Evolutionary conservation across 495 filamentous ascomycete genomes (phyloP).

Genomic region (Achaetomiella virescens): DNA sequence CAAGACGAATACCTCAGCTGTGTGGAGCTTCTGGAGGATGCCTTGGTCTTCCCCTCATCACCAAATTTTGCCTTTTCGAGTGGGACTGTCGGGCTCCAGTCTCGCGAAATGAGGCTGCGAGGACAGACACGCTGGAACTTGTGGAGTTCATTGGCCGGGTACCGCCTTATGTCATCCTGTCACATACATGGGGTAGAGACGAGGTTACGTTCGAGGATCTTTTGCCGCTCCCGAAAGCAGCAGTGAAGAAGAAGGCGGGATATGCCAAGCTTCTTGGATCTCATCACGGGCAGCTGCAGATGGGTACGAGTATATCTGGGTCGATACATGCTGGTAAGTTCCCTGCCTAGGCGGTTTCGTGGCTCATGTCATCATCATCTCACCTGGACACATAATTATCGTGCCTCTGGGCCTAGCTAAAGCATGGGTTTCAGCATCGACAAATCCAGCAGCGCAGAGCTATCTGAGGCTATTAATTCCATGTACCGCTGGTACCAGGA

Average conservation of each 20-base stretch:
- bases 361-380: not conserved
- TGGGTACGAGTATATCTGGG: slow-evolving; percentile 25
- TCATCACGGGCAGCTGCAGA: slow-evolving; percentile 11
- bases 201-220: slow-evolving; percentile 40
- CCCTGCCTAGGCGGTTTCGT: not conserved
- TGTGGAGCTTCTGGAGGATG: too few species aligned
- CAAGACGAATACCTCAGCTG: too few species aligned
- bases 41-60: too few species aligned
- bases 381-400: too few species aligned
- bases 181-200: slow-evolving; percentile 38
- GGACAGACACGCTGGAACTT: slow-evolving; percentile 16
- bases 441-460: slow-evolving; percentile 35
- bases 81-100: too few species aligned
- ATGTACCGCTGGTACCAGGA: slow-evolving; percentile 35
- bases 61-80: too few species aligned
- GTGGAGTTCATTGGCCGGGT: slow-evolving; percentile 13
- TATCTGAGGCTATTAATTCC: slow-evolving; percentile 40
- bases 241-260: slow-evolving; percentile 15
- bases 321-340: slow-evolving; percentile 30
- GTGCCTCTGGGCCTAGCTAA: not conserved
- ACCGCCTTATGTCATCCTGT: slow-evolving; percentile 38
- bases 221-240: not conserved
- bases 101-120: slow-evolving; percentile 17
- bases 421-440: slow-evolving; percentile 23
- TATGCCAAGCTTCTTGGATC: slow-evolving; percentile 21